These are phyloP conservation scores for Verticillium alfalfae DNA, from an alignment of 2,329 filamentous ascomycete genomes.

Conservation along the genomic window DNA sequence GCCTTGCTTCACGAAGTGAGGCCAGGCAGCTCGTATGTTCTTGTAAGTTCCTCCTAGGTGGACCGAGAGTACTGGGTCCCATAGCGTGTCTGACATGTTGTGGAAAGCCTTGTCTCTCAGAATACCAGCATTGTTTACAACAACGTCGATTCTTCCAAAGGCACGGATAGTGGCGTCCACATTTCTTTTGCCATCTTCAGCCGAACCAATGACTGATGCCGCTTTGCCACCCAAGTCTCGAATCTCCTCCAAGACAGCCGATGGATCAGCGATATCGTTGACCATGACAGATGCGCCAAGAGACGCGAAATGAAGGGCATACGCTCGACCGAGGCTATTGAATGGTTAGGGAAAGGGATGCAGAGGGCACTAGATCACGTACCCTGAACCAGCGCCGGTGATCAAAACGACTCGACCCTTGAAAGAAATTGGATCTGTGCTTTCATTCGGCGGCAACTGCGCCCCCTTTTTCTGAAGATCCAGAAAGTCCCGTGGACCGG, in stretches of 20 bases:
- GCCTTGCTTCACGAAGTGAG: slow-evolving; percentile 96
- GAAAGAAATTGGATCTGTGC: slow-evolving; percentile 72
- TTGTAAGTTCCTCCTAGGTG: slow-evolving; percentile 95
- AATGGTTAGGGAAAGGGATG: slow-evolving; percentile 3
- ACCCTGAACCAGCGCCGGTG: slow-evolving; percentile 81
- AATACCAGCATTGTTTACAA: slow-evolving; percentile 98
- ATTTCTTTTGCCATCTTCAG: slow-evolving; percentile 85
- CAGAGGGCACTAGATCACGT: slow-evolving; percentile 18
- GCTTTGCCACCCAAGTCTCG: slow-evolving; percentile 84
- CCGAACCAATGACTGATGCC: slow-evolving; percentile 86
- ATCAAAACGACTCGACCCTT: slow-evolving; percentile 80
- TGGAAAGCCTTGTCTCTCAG: slow-evolving; percentile 94
- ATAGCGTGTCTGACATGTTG: slow-evolving; percentile 94
- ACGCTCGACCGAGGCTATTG: slow-evolving; percentile 76
- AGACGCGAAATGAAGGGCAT: slow-evolving; percentile 82
- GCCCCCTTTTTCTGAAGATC: slow-evolving; percentile 76
- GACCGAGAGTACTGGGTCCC: slow-evolving; percentile 88
- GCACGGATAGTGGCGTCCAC: slow-evolving; percentile 91
- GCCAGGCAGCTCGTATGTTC: slow-evolving; percentile 95
- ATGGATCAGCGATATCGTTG: slow-evolving; percentile 92
- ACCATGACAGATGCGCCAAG: slow-evolving; percentile 81
- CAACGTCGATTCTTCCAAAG: slow-evolving; percentile 87
- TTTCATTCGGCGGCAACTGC: slow-evolving; percentile 67
- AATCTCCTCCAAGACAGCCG: slow-evolving; percentile 87
- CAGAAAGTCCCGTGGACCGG: slow-evolving; percentile 83